phyloP scores from a whole-genome alignment of 805 yeast genomes.

The Monosporozyma solicola region DNA sequence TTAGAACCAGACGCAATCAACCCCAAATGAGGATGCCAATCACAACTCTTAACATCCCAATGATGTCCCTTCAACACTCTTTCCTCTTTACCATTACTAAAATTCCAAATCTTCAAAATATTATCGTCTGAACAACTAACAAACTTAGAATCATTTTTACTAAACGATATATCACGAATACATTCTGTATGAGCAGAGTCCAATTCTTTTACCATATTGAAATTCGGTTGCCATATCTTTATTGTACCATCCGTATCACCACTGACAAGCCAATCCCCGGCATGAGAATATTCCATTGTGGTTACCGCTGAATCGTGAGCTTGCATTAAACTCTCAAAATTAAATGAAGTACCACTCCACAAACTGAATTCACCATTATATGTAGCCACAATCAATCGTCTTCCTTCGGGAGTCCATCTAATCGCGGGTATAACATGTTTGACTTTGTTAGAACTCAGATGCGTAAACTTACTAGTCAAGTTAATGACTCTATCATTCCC shows the following conservation, averaged over 20 bases:
- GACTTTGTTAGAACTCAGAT: conserved; percentile 82
- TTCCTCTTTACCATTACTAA: conserved; percentile 80
- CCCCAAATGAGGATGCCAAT: conserved; percentile 91
- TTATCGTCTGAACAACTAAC: conserved; percentile 94
- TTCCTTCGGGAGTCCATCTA: conserved; percentile 96
- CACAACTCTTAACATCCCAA: conserved; percentile 97
- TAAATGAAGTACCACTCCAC: conserved; percentile 94
- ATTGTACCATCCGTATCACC: conserved; percentile 89
- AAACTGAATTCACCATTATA: conserved; percentile 93
- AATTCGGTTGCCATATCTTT: conserved; percentile 97
- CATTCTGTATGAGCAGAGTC: conserved; percentile 50
- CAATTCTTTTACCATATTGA: conserved; percentile 84
- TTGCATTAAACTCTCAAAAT: conserved; percentile 95
- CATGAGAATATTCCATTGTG: conserved; percentile 71
- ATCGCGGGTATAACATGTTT: conserved; percentile 83
- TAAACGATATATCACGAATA: conserved; percentile 77
- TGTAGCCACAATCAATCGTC: conserved; percentile 80
- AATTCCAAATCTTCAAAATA: conserved; percentile 86
- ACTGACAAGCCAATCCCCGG: conserved; percentile 88
- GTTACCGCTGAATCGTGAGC: conserved; percentile 92
- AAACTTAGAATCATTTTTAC: conserved; percentile 85
- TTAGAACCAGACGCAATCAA: conserved; percentile 88
- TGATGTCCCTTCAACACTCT: conserved; percentile 80
- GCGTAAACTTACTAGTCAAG: conserved; percentile 73
- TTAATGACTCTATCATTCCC: conserved; percentile 38